A percentile compares a stretch with the other conserved stretches of the same genome.
Evolutionary conservation across 1,139 yeast species (phyloP).

Genomic region (Taphrina betulina): DNA sequence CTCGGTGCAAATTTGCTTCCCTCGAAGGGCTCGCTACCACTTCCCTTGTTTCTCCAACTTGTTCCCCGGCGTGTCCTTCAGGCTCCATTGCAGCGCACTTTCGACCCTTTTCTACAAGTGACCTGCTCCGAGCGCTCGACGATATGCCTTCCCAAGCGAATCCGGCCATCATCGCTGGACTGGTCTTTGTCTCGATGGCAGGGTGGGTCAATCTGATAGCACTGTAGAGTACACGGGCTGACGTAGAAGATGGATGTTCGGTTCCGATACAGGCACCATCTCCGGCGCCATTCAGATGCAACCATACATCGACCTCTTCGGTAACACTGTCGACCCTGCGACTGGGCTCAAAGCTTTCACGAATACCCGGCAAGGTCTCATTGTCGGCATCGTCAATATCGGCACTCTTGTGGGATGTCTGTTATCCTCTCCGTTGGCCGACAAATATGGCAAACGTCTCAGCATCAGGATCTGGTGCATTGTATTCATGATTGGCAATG

Average conservation of each 20-base stretch:
- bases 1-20: too few relatives aligned
- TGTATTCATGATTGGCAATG: slow-evolving; percentile 53
- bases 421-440: slow-evolving; percentile 53
- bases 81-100: too few relatives aligned
- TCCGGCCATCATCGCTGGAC: not conserved
- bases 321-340: not conserved
- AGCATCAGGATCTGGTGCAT: slow-evolving; percentile 51
- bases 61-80: too few relatives aligned
- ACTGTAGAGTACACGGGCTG: too few relatives aligned
- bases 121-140: too few relatives aligned
- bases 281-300: not conserved
- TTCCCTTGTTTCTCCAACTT: too few relatives aligned
- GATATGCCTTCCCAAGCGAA: not conserved
- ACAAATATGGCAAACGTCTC: slow-evolving; percentile 54
- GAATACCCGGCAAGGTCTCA: not conserved
- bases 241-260: slow-evolving; percentile 8
- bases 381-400: slow-evolving; percentile 49
- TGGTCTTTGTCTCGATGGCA: slow-evolving; percentile 1
- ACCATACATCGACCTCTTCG: not conserved
- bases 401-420: slow-evolving; percentile 57
- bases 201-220: too few relatives aligned
- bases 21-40: too few relatives aligned
- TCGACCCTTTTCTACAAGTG: too few relatives aligned
- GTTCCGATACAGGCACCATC: slow-evolving; percentile 9
- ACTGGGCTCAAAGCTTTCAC: not conserved